Conservation (phyloP, 2,329 filamentous ascomycete species). For the Parastagonospora nodorum region DNA sequence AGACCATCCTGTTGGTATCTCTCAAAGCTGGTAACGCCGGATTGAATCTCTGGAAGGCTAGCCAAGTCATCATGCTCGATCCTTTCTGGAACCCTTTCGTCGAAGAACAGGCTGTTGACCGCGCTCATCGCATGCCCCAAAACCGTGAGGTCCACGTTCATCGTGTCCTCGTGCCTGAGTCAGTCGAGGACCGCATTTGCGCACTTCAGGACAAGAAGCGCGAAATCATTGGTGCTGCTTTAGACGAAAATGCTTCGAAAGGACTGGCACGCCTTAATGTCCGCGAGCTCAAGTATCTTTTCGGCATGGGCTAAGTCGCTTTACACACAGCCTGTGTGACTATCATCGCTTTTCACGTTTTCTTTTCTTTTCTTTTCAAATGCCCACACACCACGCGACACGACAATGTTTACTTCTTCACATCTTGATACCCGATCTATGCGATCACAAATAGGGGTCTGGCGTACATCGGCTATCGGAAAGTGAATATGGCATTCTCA, state of each 20-base stretch:
- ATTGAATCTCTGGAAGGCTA: conserved; percentile 82
- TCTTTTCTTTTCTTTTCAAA: not conserved
- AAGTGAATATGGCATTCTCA: not conserved
- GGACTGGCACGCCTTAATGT: conserved; percentile 69
- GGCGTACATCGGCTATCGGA: not conserved
- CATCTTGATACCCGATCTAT: conserved; percentile 9
- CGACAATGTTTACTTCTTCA: not conserved
- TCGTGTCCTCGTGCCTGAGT: conserved; percentile 74
- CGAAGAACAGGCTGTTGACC: conserved; percentile 89
- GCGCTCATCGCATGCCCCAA: conserved; percentile 88
- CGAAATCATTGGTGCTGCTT: conserved; percentile 74
- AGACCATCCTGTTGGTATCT: conserved; percentile 76
- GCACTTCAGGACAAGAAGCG: conserved; percentile 79
- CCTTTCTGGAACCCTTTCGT: conserved; percentile 95
- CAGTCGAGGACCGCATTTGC: conserved; percentile 87
- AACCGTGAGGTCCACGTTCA: conserved; percentile 75
- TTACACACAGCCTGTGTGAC: not conserved
- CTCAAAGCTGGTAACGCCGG: conserved; percentile 84
- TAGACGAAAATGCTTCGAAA: conserved; percentile 75
- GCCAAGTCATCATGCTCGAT: conserved; percentile 86
- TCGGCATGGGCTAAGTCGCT: conserved; percentile 49
- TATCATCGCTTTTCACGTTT: not conserved
- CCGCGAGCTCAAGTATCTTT: conserved; percentile 72
- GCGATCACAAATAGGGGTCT: not conserved
- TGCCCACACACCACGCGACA: not conserved